Evolutionary conservation across 2,329 filamentous ascomycete genomes (phyloP).

Genomic region (Xylaria sp.): DNA sequence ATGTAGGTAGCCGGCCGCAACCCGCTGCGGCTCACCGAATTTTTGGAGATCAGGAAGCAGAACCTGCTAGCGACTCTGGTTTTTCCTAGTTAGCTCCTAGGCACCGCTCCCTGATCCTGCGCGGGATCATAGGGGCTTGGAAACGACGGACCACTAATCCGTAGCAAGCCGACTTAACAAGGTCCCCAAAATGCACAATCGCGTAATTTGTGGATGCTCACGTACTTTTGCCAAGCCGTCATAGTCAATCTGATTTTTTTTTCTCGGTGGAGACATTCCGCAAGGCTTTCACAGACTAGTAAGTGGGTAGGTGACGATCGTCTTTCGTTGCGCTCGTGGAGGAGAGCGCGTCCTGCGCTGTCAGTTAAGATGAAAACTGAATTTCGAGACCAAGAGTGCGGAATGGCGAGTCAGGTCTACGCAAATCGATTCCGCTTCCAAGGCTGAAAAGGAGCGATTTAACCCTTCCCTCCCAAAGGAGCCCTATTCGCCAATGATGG

Average conservation of each 20-base stretch:
- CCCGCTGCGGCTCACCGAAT: neutral
- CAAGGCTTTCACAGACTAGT: neutral
- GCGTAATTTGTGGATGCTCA: neutral
- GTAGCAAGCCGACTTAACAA: neutral
- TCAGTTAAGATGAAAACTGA: constrained; percentile 67
- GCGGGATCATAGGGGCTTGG: neutral
- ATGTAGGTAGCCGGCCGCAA: neutral
- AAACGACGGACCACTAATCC: neutral
- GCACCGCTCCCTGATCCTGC: neutral
- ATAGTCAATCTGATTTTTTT: neutral
- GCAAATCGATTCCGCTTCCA: constrained; percentile 78
- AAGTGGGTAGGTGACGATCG: neutral
- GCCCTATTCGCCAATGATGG: constrained; percentile 76
- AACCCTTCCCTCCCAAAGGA: constrained; percentile 88
- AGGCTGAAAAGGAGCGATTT: constrained; percentile 91
- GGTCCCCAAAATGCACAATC: neutral
- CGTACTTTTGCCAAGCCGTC: neutral
- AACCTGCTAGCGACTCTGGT: neutral
- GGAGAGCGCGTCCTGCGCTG: constrained; percentile 25
- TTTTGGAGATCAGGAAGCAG: neutral
- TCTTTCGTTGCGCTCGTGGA: too few relatives aligned
- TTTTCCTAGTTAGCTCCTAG: neutral
- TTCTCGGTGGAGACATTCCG: neutral
- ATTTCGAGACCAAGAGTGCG: constrained; percentile 72
- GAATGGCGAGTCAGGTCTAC: constrained; percentile 69